These are phyloP conservation scores for Nemania sp. DNA, from an alignment of 2,329 filamentous ascomycete genomes.

Conservation along the genomic window DNA sequence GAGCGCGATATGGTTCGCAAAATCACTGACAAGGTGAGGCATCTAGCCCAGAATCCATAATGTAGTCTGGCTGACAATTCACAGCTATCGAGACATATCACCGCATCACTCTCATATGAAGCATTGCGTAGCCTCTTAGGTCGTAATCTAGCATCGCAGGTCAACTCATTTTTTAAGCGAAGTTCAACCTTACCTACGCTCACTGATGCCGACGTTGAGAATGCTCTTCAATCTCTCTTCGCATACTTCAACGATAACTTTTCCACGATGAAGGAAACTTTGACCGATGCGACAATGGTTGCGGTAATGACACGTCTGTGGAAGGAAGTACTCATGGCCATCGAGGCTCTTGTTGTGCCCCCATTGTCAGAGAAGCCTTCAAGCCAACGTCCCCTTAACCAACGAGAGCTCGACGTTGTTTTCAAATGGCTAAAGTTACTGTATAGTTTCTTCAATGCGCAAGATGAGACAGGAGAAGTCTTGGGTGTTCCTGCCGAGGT, in stretches of 20 bases:
- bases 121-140: constrained; percentile 76
- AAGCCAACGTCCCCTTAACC: constrained; percentile 76
- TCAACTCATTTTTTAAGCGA: constrained; percentile 50
- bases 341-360: constrained; percentile 87
- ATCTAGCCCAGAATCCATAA: not conserved
- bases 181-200: constrained; percentile 59
- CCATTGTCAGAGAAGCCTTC: constrained; percentile 94
- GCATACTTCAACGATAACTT: constrained; percentile 98
- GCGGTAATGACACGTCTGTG: constrained; percentile 97
- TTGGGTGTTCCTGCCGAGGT: constrained; percentile 89
- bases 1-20: constrained; percentile 98
- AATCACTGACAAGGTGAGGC: constrained; percentile 89
- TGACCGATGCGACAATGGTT: constrained; percentile 95
- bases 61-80: constrained; percentile 19
- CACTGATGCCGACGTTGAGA: constrained; percentile 74
- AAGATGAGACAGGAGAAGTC: constrained; percentile 81
- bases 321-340: constrained; percentile 94
- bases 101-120: constrained; percentile 80
- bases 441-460: constrained; percentile 92
- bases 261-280: constrained; percentile 95
- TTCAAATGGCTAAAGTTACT: constrained; percentile 92
- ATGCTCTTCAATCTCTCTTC: constrained; percentile 82
- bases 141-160: constrained; percentile 64
- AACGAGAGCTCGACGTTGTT: constrained; percentile 90
- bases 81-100: constrained; percentile 90